Evolutionary conservation across 2,329 filamentous ascomycete species (phyloP), one percentile per base, ranked within the genome.

Genomic region (Sporothrix protearum): DNA sequence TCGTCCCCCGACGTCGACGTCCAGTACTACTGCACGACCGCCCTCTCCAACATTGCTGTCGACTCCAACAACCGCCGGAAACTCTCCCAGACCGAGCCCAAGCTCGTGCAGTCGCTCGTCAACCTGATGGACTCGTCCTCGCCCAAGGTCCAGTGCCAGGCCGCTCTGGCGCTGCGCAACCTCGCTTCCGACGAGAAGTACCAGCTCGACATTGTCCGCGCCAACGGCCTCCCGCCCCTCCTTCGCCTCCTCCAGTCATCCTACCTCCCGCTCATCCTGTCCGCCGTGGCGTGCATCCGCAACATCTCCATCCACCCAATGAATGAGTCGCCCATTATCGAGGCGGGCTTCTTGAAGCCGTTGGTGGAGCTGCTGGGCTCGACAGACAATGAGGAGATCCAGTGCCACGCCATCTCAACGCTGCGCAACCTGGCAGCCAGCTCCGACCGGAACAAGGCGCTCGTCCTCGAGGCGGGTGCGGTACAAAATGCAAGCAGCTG

Each of bases 21-120:
- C 42, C 96, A 99, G 83, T 99, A 99, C 82, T 99, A 99, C 83
- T 99, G 96, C 84, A 99, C 96, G 22, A 99, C 96, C 4, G 96
- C 96, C 14, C 88, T 99, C 72, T 98, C 95, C 86, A 99, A 99
- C 81, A 99, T 99, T 76, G 96, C 96, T 7, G 96, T 99, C 70
- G 96, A 99, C 79, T 87, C 91, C 61, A 91, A 89, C 78, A 98
- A 98, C 82, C 88, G 96, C 76, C 93, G 94, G 78, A 94, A 95
- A 80, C 87, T 99, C 70, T 93, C 95, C 39, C 91, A 96, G 78
- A 94, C 92, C 9, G 96, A 99, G 80, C 90, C 92, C 28, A 93
- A 94, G 75, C 87, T 99, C 33, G 94, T 99, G 30, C 93, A 97
- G 79, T 97, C 93, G 9, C 85, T 99, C 66, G 96, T 99, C 69